Percentiles rank a stretch among this genome's conserved stretches.
phyloP scores from a whole-genome alignment of 208 protist genomes.

The Novymonas esmeraldas region DNA sequence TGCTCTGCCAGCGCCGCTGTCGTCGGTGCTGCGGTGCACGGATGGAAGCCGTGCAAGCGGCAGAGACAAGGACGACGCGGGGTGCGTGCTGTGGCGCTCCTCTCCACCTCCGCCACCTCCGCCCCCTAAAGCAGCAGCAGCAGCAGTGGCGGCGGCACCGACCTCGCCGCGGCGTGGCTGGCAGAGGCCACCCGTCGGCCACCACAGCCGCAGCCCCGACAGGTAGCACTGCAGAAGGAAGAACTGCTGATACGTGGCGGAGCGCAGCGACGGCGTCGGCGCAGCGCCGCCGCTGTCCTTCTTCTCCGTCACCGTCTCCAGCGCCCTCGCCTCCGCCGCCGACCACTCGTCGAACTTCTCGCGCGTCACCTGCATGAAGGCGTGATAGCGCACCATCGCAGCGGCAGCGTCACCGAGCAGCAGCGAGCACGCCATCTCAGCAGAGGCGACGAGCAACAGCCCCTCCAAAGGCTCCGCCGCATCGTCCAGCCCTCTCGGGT shows the following conservation, averaged over 20 bases:
- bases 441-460: slow-evolving; percentile 59
- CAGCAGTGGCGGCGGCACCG: not conserved
- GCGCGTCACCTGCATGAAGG: slow-evolving; percentile 60
- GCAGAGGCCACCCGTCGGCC: slow-evolving; percentile 40
- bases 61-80: not conserved
- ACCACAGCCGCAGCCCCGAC: slow-evolving; percentile 52
- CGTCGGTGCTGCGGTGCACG: not conserved
- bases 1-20: not conserved
- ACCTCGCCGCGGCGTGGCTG: slow-evolving; percentile 8
- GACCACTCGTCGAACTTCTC: slow-evolving; percentile 76
- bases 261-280: not conserved
- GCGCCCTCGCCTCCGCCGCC: slow-evolving; percentile 5
- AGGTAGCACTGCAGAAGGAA: slow-evolving; percentile 73
- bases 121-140: not conserved
- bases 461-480: slow-evolving; percentile 64
- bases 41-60: not conserved
- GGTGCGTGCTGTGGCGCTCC: not conserved
- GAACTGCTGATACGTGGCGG: slow-evolving; percentile 45
- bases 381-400: slow-evolving; percentile 43
- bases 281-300: not conserved
- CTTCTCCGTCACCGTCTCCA: not conserved
- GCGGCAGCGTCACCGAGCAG: slow-evolving; percentile 40
- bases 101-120: too few species aligned
- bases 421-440: slow-evolving; percentile 61
- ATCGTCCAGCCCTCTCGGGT: slow-evolving; percentile 50